Conservation (phyloP, 176 grass and related monocot species). For the Lolium multiflorum region DNA sequence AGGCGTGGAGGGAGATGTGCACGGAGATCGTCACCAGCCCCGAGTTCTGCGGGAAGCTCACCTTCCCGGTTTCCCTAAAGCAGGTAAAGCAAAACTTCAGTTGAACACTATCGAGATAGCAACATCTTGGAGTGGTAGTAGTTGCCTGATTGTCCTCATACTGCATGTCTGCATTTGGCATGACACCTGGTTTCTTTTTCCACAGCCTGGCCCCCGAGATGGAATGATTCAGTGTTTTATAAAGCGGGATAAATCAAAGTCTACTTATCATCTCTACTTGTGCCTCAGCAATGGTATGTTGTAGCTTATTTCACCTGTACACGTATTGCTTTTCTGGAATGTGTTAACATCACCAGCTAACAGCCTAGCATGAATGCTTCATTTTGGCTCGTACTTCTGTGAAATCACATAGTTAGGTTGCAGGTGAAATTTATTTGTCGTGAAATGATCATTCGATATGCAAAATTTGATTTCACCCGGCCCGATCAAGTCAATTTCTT, state of each 20-base stretch:
- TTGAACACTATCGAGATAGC: background rate
- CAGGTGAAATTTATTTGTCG: background rate
- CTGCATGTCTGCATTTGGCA: background rate
- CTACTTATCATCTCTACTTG: constrained; percentile 93
- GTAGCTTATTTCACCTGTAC: background rate
- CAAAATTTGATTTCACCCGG: background rate
- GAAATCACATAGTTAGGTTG: background rate
- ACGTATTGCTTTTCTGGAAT: background rate
- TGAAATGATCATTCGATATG: background rate
- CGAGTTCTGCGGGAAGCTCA: constrained; percentile 86
- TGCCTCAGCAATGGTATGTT: constrained; percentile 82
- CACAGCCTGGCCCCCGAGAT: constrained; percentile 87
- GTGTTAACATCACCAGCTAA: background rate
- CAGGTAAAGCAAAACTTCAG: constrained; percentile 58
- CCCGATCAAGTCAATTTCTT: background rate
- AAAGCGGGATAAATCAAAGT: constrained; percentile 96
- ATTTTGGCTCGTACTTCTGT: background rate
- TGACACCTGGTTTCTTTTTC: constrained; percentile 38
- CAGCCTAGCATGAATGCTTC: background rate
- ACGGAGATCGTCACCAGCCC: constrained; percentile 87
- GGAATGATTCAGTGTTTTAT: constrained; percentile 97
- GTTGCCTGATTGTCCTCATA: constrained; percentile 19
- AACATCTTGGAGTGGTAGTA: background rate
- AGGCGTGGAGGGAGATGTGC: constrained; percentile 95
- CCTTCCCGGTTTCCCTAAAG: constrained; percentile 93